These are phyloP conservation scores for Apiospora sp. DNA, from an alignment of 2,329 filamentous ascomycete genomes.

Conservation along the genomic window DNA sequence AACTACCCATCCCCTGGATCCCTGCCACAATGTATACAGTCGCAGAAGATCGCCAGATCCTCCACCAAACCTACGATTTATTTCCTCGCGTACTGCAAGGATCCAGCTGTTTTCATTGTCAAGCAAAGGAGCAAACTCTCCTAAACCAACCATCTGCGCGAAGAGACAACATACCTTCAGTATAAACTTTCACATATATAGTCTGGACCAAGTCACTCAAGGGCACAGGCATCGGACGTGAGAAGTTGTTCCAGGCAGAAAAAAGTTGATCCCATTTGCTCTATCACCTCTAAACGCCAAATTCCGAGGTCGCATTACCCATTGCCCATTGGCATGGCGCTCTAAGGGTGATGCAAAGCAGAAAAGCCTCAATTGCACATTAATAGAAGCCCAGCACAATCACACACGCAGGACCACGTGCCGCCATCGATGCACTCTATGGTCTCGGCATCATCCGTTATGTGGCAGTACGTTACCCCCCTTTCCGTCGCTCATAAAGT, in stretches of 20 bases:
- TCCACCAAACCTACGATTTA: neutral
- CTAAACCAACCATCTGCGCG: neutral
- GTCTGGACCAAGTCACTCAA: neutral
- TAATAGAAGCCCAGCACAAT: constrained; percentile 22
- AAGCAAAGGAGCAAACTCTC: neutral
- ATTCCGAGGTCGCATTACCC: constrained; percentile 29
- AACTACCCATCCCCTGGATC: neutral
- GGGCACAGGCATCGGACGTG: neutral
- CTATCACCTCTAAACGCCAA: constrained; percentile 46
- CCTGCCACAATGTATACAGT: neutral
- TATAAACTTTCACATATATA: neutral
- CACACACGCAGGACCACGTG: neutral
- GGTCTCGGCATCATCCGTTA: constrained; percentile 17
- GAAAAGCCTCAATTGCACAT: constrained; percentile 23
- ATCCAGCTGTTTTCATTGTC: neutral
- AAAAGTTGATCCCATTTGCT: constrained; percentile 32
- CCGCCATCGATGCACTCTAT: constrained; percentile 10
- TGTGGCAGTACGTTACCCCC: constrained; percentile 29
- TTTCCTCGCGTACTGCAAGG: neutral
- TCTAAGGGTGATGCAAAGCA: constrained; percentile 24
- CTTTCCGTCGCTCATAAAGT: constrained; percentile 28
- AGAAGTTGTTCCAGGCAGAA: neutral
- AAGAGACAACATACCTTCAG: neutral
- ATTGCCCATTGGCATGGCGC: constrained; percentile 27
- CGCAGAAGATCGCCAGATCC: neutral